Evolutionary conservation across 768 basidiomycete species (phyloP), one percentile per base, ranked within the genome.

Genomic region (Crucibulum laeve): DNA sequence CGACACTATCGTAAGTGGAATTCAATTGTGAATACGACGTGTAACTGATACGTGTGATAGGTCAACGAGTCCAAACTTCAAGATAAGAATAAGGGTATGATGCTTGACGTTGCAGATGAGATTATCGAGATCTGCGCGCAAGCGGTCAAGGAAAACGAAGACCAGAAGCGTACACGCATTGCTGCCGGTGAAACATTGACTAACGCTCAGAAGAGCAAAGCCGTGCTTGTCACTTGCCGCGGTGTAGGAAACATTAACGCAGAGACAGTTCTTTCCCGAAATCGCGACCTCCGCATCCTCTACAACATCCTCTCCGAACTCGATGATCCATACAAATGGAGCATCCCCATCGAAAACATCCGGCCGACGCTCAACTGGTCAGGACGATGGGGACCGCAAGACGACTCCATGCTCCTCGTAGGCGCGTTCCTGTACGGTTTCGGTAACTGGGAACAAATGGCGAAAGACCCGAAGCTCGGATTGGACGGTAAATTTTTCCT

Each of bases 281-380:
- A 87, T 59, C 84, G 87, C 26, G 93, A 96, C 62, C 82, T 99
- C 41, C 83, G 84, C 49, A 88, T 95, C 38, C 74, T 98, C 19
- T 89, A 82, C 65, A 81, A 84, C 53, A 81, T 91, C 53, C 79
- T 96, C 46, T 77, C 79, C 15, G 72, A 89, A 13, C 62, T 71
- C 30, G 80, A 85, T 15, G 85, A 95, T 52, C 70, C 80, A 1
- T 86, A 88, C 65, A 74, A 76, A 44, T 99, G 95, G 91, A 56
- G 67, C 18, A 84, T 98, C 38, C 96, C 96, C 3, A 80, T 91
- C 45, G 95, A 97, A 30, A 90, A 87, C 60, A 87, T 98, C 52
- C 85, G 95, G 43, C 89, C 91, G 25, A 95, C 92, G 1, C 78
- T 91, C 40, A 93, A 93, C 58, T 98, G 96, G 95, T 91, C 90